These are phyloP conservation scores for Hortiboletus flavorubellus DNA, from an alignment of 768 basidiomycete genomes.

Conservation along the genomic window DNA sequence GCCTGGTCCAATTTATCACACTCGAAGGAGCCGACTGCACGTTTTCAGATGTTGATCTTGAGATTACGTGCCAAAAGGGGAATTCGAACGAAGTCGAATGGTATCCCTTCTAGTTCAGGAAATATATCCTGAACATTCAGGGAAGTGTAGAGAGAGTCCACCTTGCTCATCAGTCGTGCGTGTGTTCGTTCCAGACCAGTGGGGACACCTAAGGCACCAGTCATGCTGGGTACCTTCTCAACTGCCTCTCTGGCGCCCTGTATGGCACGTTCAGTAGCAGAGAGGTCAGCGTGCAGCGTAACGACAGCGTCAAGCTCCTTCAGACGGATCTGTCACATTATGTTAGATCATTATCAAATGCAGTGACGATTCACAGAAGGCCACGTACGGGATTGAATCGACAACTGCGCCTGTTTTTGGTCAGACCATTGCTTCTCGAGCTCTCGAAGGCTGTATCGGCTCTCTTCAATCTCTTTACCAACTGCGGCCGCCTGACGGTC, in stretches of 20 bases:
- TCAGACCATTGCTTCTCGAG: neutral
- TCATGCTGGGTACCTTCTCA: neutral
- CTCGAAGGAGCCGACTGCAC: neutral
- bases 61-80: neutral
- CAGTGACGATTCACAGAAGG: too few relatives aligned
- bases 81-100: neutral
- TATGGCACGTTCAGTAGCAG: neutral
- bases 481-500: too few relatives aligned
- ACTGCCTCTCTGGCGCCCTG: neutral
- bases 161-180: neutral
- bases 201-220: neutral
- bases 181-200: neutral
- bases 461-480: neutral
- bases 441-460: neutral
- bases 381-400: neutral
- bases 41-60: neutral
- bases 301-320: neutral
- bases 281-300: neutral
- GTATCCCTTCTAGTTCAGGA: neutral
- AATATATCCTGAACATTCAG: conserved; percentile 1
- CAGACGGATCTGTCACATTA: neutral
- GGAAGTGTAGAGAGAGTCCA: conserved; percentile 5
- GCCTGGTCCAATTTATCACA: conserved; percentile 3
- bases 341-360: neutral
- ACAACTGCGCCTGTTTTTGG: neutral